These are phyloP conservation scores for Podila clonocystis DNA, from an alignment of 192 early-diverging fungal genomes.

Conservation along the genomic window DNA sequence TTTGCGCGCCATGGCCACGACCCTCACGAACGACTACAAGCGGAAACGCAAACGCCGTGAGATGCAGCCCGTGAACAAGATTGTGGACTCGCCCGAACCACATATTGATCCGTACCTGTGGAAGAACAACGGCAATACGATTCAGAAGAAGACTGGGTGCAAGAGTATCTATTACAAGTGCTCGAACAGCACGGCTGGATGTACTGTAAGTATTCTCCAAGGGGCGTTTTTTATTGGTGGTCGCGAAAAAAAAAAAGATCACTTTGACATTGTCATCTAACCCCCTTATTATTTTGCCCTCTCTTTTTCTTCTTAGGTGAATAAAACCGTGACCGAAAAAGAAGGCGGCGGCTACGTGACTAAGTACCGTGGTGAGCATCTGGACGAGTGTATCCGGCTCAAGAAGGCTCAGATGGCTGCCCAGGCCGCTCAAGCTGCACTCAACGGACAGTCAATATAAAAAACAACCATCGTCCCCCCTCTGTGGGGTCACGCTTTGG, in stretches of 20 bases:
- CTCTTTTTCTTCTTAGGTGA: conserved; percentile 14
- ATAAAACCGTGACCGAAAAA: conserved; percentile 44
- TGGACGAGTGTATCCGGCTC: conserved; percentile 38
- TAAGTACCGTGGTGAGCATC: conserved; percentile 38
- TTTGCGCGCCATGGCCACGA: neutral
- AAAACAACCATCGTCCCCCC: conserved; percentile 1
- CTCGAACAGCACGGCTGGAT: conserved; percentile 63
- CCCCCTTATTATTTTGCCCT: neutral
- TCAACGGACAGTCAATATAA: conserved; percentile 25
- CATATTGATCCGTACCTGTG: conserved; percentile 61
- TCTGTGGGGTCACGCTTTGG: too few species aligned
- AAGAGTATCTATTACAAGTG: conserved; percentile 71
- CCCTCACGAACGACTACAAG: conserved; percentile 33
- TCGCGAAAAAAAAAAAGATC: neutral
- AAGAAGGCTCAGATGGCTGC: conserved; percentile 39
- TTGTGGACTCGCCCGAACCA: conserved; percentile 64
- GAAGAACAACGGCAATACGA: conserved; percentile 72
- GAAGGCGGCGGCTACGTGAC: conserved; percentile 37
- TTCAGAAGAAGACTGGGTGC: conserved; percentile 63
- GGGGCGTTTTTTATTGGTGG: neutral
- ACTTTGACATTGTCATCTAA: neutral
- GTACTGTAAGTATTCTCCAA: conserved; percentile 18
- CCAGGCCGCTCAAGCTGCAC: conserved; percentile 11
- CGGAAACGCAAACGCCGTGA: conserved; percentile 64
- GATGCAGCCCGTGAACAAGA: conserved; percentile 69